phyloP scores from a whole-genome alignment of 176 grass and related monocot genomes.

The Paspalum notatum region DNA sequence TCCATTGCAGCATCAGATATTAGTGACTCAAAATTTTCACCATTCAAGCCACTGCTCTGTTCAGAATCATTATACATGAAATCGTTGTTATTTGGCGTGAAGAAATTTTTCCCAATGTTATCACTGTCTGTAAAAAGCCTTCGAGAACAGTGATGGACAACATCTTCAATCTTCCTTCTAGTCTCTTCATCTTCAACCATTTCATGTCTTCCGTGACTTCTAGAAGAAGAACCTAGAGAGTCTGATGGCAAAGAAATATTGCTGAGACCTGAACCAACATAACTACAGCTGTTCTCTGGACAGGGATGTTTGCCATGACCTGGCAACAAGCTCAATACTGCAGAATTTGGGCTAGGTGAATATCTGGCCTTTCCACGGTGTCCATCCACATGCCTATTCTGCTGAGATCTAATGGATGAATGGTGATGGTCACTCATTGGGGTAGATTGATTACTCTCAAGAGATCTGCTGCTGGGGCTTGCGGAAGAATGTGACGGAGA shows the following conservation, averaged over 20 bases:
- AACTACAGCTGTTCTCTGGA: slow-evolving; percentile 30
- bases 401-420: slow-evolving; percentile 41
- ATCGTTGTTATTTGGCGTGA: slow-evolving; percentile 33
- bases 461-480: slow-evolving; percentile 55
- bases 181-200: slow-evolving; percentile 43
- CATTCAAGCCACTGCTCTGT: slow-evolving; percentile 31
- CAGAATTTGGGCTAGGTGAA: slow-evolving; percentile 51
- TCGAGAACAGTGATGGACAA: slow-evolving; percentile 44
- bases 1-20: slow-evolving; percentile 36
- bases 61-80: slow-evolving; percentile 36
- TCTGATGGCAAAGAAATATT: slow-evolving; percentile 34
- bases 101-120: slow-evolving; percentile 40
- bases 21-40: slow-evolving; percentile 30
- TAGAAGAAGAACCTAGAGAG: slow-evolving; percentile 24
- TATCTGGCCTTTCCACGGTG: slow-evolving; percentile 28
- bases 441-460: slow-evolving; percentile 57
- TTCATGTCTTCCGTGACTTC: slow-evolving; percentile 25
- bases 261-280: slow-evolving; percentile 21
- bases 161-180: slow-evolving; percentile 49
- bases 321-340: slow-evolving; percentile 45
- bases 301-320: slow-evolving; percentile 39
- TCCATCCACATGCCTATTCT: slow-evolving; percentile 33
- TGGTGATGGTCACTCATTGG: slow-evolving; percentile 38
- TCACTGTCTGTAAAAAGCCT: slow-evolving; percentile 54
- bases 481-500: slow-evolving; percentile 54